Percentiles rank a stretch among this genome's conserved stretches.
Conservation (phyloP, 2,329 filamentous ascomycete species). For the Cercospora sesami region DNA sequence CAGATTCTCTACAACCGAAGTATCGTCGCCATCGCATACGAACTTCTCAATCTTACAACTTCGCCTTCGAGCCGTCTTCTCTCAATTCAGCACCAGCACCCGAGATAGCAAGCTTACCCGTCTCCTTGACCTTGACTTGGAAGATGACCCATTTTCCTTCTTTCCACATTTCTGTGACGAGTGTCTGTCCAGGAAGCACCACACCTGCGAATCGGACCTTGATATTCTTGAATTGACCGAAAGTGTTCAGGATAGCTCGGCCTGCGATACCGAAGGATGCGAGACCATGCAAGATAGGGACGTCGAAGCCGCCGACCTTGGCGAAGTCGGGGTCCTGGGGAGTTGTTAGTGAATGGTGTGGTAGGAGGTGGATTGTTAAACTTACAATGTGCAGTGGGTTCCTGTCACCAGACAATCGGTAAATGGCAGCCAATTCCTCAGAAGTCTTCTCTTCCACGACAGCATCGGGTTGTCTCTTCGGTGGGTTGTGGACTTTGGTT, state of each 20-base stretch:
- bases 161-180: conserved; percentile 93
- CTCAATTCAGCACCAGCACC: conserved; percentile 75
- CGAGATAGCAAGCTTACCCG: conserved; percentile 81
- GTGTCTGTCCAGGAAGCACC: conserved; percentile 83
- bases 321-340: conserved; percentile 76
- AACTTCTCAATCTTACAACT: conserved; percentile 43
- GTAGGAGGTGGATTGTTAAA: background rate
- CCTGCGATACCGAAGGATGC: conserved; percentile 90
- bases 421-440: conserved; percentile 88
- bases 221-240: conserved; percentile 82
- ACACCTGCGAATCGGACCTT: conserved; percentile 89
- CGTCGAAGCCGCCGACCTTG: conserved; percentile 92
- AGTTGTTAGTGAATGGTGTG: background rate
- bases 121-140: conserved; percentile 88
- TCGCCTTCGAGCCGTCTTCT: conserved; percentile 52
- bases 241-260: conserved; percentile 85
- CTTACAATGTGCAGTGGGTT: conserved; percentile 82
- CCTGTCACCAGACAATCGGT: conserved; percentile 89
- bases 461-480: conserved; percentile 72
- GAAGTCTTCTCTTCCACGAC: conserved; percentile 83
- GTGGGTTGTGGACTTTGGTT: conserved; percentile 76
- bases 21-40: background rate
- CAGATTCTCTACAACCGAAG: conserved; percentile 6
- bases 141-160: conserved; percentile 77
- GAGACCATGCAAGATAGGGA: conserved; percentile 92